Evolutionary conservation across 441 rosid genomes (phyloP).

Genomic region (Lepidium campestre): DNA sequence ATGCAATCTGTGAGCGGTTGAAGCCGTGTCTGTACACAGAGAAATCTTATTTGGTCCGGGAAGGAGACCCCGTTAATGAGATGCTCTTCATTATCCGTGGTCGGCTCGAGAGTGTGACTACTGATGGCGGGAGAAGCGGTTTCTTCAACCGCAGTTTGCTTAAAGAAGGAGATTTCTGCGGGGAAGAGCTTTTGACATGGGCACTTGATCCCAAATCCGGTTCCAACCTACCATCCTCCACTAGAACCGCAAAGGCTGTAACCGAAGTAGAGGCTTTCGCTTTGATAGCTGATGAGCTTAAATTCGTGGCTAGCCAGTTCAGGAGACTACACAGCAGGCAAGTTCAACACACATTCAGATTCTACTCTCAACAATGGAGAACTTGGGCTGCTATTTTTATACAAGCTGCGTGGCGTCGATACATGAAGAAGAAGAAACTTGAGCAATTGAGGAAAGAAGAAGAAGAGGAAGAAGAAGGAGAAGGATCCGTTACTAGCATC

Average conservation of each 20-base stretch:
- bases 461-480: constrained; percentile 43
- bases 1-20: constrained; percentile 94
- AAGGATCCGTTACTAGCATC: constrained; percentile 49
- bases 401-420: constrained; percentile 96
- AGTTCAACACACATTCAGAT: constrained; percentile 94
- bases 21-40: constrained; percentile 88
- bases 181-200: constrained; percentile 96
- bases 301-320: constrained; percentile 91
- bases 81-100: constrained; percentile 99
- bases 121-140: constrained; percentile 98
- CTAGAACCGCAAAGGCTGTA: constrained; percentile 84
- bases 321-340: constrained; percentile 94
- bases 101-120: constrained; percentile 93
- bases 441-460: constrained; percentile 77
- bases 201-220: constrained; percentile 95
- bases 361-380: constrained; percentile 97
- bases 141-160: constrained; percentile 84
- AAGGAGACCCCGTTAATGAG: constrained; percentile 96
- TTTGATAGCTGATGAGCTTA: constrained; percentile 80
- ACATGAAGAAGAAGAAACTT: constrained; percentile 68
- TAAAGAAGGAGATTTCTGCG: constrained; percentile 94
- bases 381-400: constrained; percentile 98
- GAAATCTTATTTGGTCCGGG: constrained; percentile 73
- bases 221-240: constrained; percentile 83
- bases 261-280: constrained; percentile 95